A percentile compares a stretch with the other conserved stretches of the same genome.
Evolutionary conservation across 164 flowering plant species (phyloP).

Genomic region (Vitis rotundifolia): DNA sequence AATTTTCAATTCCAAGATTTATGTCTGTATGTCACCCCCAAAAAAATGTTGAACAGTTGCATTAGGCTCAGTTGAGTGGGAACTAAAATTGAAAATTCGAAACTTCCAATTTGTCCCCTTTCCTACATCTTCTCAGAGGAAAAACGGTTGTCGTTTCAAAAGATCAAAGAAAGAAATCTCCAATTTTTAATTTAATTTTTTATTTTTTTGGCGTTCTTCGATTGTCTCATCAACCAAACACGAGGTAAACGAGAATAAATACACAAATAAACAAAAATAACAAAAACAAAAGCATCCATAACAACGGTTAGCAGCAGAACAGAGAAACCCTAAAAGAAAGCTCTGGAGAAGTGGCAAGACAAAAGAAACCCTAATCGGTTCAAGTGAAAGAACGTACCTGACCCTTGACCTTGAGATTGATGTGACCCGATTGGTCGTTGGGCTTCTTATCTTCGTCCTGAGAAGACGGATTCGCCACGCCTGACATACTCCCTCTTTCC

Average conservation of each 20-base stretch:
- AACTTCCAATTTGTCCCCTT: too few relatives aligned
- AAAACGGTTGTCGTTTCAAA: neutral
- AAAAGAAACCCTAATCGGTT: too few relatives aligned
- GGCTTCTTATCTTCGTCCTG: slow-evolving; percentile 62
- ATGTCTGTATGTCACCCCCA: too few relatives aligned
- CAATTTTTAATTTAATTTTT: neutral
- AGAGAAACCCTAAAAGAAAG: too few relatives aligned
- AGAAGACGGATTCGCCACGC: slow-evolving; percentile 14
- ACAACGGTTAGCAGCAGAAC: too few relatives aligned
- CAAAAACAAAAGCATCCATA: neutral
- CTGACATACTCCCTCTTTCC: slow-evolving; percentile 13
- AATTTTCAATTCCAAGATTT: too few relatives aligned
- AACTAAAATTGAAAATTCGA: too few relatives aligned
- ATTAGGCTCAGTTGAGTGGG: too few relatives aligned
- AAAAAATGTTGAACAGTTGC: too few relatives aligned
- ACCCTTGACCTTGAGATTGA: slow-evolving; percentile 62
- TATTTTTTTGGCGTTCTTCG: neutral
- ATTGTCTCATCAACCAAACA: neutral
- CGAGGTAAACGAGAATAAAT: neutral
- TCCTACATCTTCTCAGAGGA: too few relatives aligned
- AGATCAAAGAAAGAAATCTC: neutral
- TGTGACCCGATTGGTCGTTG: slow-evolving; percentile 41
- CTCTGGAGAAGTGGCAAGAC: too few relatives aligned
- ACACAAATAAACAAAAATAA: neutral
- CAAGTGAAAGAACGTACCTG: slow-evolving; percentile 32